phyloP scores from a whole-genome alignment of 2,329 filamentous ascomycete genomes.

The Periconia digitata region DNA sequence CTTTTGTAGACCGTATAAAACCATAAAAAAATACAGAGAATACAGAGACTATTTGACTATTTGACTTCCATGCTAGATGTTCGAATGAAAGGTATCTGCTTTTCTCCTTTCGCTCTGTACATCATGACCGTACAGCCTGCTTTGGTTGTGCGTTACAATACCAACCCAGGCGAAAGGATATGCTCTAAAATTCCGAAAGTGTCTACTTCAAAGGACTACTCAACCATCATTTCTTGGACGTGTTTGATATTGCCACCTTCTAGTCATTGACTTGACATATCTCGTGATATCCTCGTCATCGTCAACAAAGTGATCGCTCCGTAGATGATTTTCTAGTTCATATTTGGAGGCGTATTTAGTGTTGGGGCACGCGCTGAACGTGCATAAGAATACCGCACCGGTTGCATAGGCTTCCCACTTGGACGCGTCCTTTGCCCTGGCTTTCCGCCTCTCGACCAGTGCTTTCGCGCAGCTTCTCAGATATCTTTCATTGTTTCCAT shows the following conservation, averaged over 20 bases:
- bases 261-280: background rate
- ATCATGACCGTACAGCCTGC: no score
- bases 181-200: no score
- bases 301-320: background rate
- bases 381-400: conserved; percentile 1
- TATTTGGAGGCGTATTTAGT: background rate
- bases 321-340: background rate
- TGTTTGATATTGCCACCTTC: conserved; percentile 1
- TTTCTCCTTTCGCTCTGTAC: no score
- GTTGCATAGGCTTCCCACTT: conserved; percentile 6
- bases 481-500: background rate
- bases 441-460: conserved; percentile 1
- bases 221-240: background rate
- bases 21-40: no score
- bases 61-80: no score
- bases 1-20: no score
- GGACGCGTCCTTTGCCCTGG: background rate
- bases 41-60: no score
- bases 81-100: no score
- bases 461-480: conserved; percentile 1
- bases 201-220: no score
- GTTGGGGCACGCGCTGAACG: background rate
- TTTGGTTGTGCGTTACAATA: no score
- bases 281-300: background rate
- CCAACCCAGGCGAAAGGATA: no score